These are phyloP conservation scores for Candida lessepsii DNA, from an alignment of 805 yeast species.

Conservation along the genomic window DNA sequence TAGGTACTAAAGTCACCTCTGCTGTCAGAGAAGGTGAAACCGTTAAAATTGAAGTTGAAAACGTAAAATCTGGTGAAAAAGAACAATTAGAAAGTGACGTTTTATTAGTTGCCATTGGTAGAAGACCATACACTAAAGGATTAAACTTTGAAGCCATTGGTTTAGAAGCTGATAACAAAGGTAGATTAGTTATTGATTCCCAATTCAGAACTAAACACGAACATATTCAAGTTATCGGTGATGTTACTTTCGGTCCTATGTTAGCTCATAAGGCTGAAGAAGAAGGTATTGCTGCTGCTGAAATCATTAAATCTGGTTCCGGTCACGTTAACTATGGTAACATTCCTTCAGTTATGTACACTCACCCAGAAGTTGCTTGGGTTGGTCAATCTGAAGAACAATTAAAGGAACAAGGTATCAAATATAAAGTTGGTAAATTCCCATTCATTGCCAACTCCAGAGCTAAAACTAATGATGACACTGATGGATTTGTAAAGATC, in stretches of 20 bases:
- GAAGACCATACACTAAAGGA: slow-evolving; percentile 95
- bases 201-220: slow-evolving; percentile 90
- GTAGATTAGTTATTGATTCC: slow-evolving; percentile 90
- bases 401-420: slow-evolving; percentile 86
- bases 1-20: slow-evolving; percentile 84
- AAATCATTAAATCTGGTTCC: slow-evolving; percentile 86
- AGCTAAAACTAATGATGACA: slow-evolving; percentile 96
- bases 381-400: slow-evolving; percentile 96
- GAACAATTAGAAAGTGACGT: slow-evolving; percentile 86
- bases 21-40: slow-evolving; percentile 87
- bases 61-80: slow-evolving; percentile 80
- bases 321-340: slow-evolving; percentile 98
- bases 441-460: slow-evolving; percentile 99
- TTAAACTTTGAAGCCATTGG: slow-evolving; percentile 86
- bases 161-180: slow-evolving; percentile 85
- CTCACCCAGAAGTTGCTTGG: slow-evolving; percentile 99
- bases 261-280: slow-evolving; percentile 99
- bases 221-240: slow-evolving; percentile 97
- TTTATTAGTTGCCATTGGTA: slow-evolving; percentile 94
- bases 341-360: slow-evolving; percentile 98
- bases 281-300: slow-evolving; percentile 98
- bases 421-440: slow-evolving; percentile 94
- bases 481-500: slow-evolving; percentile 96
- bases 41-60: slow-evolving; percentile 85
- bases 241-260: slow-evolving; percentile 98